Evolutionary conservation across 2,329 filamentous ascomycete species (phyloP), one percentile per base, ranked within the genome.

Genomic region (Diaporthe aspalathi): DNA sequence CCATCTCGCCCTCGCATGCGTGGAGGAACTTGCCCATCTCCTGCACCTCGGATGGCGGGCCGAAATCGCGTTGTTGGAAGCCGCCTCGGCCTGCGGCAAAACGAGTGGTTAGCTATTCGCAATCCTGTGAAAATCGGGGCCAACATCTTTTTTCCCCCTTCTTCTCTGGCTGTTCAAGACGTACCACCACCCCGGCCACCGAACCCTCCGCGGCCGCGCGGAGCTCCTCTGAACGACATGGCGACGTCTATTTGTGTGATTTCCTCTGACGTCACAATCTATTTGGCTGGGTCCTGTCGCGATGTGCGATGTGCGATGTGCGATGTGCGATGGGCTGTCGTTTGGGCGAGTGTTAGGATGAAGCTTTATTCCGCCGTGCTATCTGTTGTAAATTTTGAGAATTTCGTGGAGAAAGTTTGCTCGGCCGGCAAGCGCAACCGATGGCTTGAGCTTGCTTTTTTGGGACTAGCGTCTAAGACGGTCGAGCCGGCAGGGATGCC

Each of bases 11-110:
- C 84, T 99, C 96, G 85, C 93, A 95, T 72, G 94, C 91, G 86
- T 99, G 96, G 81, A 98, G 84, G 84, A 98, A 97, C 75, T 90
- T 90, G 83, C 96, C 96, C 92, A 99, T 94, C 85, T 98, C 96
- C 77, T 90, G 80, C 67, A 92, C 89, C 71, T 86, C 82, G 70
- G 88, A 87, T 73, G 90, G 90, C 73, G 90, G 90, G 63, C 90
- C 90, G 78, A 87, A 89, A 72, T 90, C 88, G 74, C 83, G 80
- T 75, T 84, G 86, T 74, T 89, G 86, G 79, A 87, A 91, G 72
- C 89, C 89, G 80, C 89, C 89, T 74, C 90, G 88, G 74, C 88
- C 88, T 88, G 80, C 79, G 75, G 35, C n/a, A 11, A 7, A 24
- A 38, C 50, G 43, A 8, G 49, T 50, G 29, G 65, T 69, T 73